Evolutionary conservation across 257 asterid genomes (phyloP), one percentile per base, ranked within the genome.

Genomic region (Solanum sitiens): DNA sequence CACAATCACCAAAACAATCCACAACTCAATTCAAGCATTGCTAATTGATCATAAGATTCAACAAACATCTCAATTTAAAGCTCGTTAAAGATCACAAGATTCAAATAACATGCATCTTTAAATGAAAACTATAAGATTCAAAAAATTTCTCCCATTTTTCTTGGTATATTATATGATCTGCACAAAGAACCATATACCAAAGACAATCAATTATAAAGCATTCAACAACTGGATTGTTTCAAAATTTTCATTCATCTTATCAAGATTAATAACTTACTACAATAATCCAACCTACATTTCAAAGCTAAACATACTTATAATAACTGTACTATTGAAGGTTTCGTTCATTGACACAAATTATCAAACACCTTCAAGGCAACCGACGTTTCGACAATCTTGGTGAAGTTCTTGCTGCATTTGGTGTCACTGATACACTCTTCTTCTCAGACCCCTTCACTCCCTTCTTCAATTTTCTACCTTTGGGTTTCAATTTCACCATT

Each of bases 311-410:
- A 35, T 15, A 9, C 86, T 27, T 53, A 53, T 15, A 47, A 50
- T 16, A 68, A 27, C 75, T 70, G 75, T 70, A 70, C 75, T 30
- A 30, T 56, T 14, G 11, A 70, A 70, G 5, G 9, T 70, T 63
- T 68, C 8, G 40, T 44, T 70, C 84, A 79, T 21, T 70, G 80
- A 39, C 90, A 35, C 90, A 89, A 30, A 20, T 75, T 86, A 85
- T 87, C 93, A 70, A 88, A 87, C 90, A 89, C 84, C 73, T 91
- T 61, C 68, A 72, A 40, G 42, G 20, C 89, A 53, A 89, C 45
- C 86, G 47, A 4, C 76, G 59, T 91, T 88, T 90, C 11, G 84
- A 87, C 89, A 93, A 87, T n/a, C 98, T 90, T 32, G 98, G 97
- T 9, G 99, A 96, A n/a, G 88, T 90, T 89, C 98, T 91, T 2